Evolutionary conservation across 1,284 basidiomycete genomes (phyloP).

Genomic region (Thelephora terrestris): DNA sequence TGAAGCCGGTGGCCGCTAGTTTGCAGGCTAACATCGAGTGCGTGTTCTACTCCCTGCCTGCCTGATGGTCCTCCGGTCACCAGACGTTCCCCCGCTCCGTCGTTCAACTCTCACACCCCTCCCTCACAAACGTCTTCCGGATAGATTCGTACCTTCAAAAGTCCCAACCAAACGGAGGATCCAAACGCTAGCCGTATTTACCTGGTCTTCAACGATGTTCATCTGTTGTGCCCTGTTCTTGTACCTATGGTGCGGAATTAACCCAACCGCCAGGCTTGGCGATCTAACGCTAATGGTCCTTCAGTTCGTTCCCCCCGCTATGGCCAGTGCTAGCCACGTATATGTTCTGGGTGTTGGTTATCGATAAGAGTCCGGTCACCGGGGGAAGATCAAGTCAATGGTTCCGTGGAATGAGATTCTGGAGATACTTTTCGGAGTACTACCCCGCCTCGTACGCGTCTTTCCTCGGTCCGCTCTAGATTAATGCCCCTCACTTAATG

Average conservation of each 20-base stretch:
- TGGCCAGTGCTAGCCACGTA: constrained; percentile 88
- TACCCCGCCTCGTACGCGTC: constrained; percentile 79
- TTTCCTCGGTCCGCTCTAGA: background rate
- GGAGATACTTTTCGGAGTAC: constrained; percentile 86
- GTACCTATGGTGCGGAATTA: constrained; percentile 57
- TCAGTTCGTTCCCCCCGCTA: constrained; percentile 77
- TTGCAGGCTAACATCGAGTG: constrained; percentile 63
- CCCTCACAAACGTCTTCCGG: constrained; percentile 3
- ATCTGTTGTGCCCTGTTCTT: constrained; percentile 66
- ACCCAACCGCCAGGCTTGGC: background rate
- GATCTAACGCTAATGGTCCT: constrained; percentile 4
- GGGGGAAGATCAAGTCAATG: constrained; percentile 76
- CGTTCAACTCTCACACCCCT: constrained; percentile 2
- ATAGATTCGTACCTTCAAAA: constrained; percentile 60
- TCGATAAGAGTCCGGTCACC: constrained; percentile 70
- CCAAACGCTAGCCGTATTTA: constrained; percentile 79
- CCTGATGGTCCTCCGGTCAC: background rate
- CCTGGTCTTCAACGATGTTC: constrained; percentile 79
- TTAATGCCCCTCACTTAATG: constrained; percentile 3
- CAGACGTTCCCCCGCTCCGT: constrained; percentile 5
- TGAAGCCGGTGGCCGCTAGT: constrained; percentile 44
- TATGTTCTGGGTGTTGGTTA: constrained; percentile 65
- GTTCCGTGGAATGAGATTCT: constrained; percentile 65
- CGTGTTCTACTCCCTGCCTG: constrained; percentile 19
- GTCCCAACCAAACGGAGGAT: constrained; percentile 74